phyloP scores from a whole-genome alignment of 371 early-diverging fungal species.

The Rhizopus microsporus region DNA sequence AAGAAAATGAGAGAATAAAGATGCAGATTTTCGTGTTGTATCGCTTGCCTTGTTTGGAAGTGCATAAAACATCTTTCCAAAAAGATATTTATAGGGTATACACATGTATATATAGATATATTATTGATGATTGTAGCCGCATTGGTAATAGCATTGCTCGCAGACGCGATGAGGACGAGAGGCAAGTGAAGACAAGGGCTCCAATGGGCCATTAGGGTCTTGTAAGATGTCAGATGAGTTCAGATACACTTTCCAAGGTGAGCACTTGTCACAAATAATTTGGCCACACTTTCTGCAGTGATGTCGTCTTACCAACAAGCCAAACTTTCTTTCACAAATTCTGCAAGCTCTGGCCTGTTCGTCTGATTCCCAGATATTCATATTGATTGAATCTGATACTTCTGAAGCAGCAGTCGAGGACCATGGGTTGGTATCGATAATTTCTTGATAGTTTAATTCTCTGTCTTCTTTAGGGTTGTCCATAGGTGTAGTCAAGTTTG shows the following conservation, averaged over 20 bases:
- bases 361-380: slow-evolving; percentile 67
- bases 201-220: slow-evolving; percentile 33
- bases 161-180: slow-evolving; percentile 53
- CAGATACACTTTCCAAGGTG: slow-evolving; percentile 50
- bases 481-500: slow-evolving; percentile 19
- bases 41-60: neutral
- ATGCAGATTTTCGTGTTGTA: no score
- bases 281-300: slow-evolving; percentile 82
- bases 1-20: no score
- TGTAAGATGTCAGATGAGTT: slow-evolving; percentile 46
- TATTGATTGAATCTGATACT: slow-evolving; percentile 9
- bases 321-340: slow-evolving; percentile 62
- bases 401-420: slow-evolving; percentile 6
- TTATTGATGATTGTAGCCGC: slow-evolving; percentile 4
- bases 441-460: slow-evolving; percentile 3
- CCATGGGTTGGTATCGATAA: slow-evolving; percentile 1
- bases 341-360: slow-evolving; percentile 58
- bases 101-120: neutral
- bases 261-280: slow-evolving; percentile 73
- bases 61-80: neutral
- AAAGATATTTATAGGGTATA: slow-evolving; percentile 6
- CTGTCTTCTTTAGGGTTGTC: slow-evolving; percentile 7
- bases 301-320: slow-evolving; percentile 64
- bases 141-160: slow-evolving; percentile 40
- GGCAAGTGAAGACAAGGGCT: slow-evolving; percentile 22